Conservation (phyloP, 257 asterid species). For the Lavandula angustifolia region DNA sequence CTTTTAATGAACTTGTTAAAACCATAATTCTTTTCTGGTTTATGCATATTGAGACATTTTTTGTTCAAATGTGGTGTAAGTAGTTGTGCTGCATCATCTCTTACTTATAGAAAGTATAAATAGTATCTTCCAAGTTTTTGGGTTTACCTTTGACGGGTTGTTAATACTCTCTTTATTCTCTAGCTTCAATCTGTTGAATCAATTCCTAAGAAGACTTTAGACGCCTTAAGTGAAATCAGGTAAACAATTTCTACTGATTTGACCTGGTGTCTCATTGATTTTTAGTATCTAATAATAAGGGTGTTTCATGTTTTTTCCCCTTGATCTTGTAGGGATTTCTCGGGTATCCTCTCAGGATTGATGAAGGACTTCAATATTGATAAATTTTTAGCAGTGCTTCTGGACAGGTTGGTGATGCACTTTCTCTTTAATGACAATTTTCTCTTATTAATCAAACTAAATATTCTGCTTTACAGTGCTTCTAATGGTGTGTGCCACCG, state of each 20-base stretch:
- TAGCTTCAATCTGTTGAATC: constrained; percentile 74
- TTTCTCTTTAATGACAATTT: constrained; percentile 3
- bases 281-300: constrained; percentile 10
- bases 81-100: constrained; percentile 23
- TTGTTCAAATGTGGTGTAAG: neutral
- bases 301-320: constrained; percentile 27
- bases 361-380: constrained; percentile 74
- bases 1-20: constrained; percentile 17
- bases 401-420: constrained; percentile 66
- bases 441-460: constrained; percentile 26
- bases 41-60: constrained; percentile 9
- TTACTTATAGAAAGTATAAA: constrained; percentile 19
- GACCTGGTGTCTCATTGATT: constrained; percentile 15
- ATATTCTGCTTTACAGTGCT: constrained; percentile 49
- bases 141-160: constrained; percentile 20
- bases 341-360: constrained; percentile 58
- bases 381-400: constrained; percentile 59
- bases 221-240: constrained; percentile 61
- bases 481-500: constrained; percentile 54
- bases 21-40: constrained; percentile 5
- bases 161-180: constrained; percentile 28
- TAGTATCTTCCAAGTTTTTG: neutral
- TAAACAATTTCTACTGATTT: constrained; percentile 29
- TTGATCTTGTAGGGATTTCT: constrained; percentile 60
- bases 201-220: constrained; percentile 77